Evolutionary conservation across 805 yeast species (phyloP), one percentile per base, ranked within the genome.

Genomic region (Lachancea sp.): DNA sequence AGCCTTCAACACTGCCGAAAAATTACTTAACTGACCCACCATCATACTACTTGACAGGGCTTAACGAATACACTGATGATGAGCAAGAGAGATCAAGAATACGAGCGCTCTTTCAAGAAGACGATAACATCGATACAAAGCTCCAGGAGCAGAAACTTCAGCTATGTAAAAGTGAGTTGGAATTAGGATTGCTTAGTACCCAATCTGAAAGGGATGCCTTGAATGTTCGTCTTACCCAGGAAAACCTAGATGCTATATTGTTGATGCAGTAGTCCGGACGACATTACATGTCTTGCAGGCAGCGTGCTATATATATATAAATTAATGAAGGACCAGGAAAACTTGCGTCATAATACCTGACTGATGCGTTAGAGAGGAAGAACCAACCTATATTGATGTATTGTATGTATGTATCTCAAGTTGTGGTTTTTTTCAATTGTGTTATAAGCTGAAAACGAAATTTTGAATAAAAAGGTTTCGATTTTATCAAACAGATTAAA

Each of bases 201-300:
- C 59, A 55, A 28, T 50, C 52, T 9, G 56, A 51, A 13, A 58
- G 57, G 38, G 66, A 64, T 37, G 48, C 56, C 6, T 33, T 65
- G 29, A 64, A 60, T 36, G 64, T 62, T 1, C 57, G 56, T 12
- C 39, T 55, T 12, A 62, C 70, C 1, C 65, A 61, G 39, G 69
- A 64, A 23, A 61, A 59, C 26, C 43, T 63, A 36, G 64, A 63
- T 41, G 45, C 57, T 3, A 45, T 54, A 12, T 43, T 59, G 20
- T 34, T 36, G 19, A 41, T 36, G 41, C 29, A 28, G 15, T 24
- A 36, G 25, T 9, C 11, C 20, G 12, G 9, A 7, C 35, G 15
- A 32, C 9, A 22, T 22, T 22, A 22, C 24, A 8, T 22, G 11
- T 22, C 24, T 7, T 7, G 24, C 24, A 11, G 11, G 24, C 11